phyloP scores from a whole-genome alignment of 1,284 basidiomycete species.

The Anthracocystis setariae region DNA sequence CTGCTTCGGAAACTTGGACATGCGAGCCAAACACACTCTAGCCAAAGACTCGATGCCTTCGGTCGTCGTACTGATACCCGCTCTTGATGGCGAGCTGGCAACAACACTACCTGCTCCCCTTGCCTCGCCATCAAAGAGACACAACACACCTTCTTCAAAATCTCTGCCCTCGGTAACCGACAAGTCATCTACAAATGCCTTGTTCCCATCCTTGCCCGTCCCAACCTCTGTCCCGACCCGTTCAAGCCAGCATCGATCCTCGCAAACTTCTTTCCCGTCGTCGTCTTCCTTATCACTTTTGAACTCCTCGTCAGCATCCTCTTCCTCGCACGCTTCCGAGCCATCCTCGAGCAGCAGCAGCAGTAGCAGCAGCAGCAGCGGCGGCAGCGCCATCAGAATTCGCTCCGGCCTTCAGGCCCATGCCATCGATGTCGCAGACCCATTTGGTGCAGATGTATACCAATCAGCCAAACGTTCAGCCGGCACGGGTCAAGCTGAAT shows the following conservation, averaged over 20 bases:
- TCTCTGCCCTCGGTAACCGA: neutral
- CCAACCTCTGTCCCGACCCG: too few relatives aligned
- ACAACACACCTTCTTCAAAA: neutral
- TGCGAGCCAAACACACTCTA: slow-evolving; percentile 5
- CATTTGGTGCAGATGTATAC: slow-evolving; percentile 24
- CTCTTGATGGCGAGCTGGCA: neutral
- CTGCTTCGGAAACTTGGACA: slow-evolving; percentile 10
- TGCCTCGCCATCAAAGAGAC: slow-evolving; percentile 8
- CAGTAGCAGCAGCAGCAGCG: slow-evolving; percentile 5
- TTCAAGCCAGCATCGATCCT: neutral
- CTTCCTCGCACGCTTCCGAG: slow-evolving; percentile 6
- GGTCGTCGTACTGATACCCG: slow-evolving; percentile 25
- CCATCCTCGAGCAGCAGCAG: neutral
- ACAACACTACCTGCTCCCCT: neutral
- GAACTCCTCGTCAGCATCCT: slow-evolving; percentile 1
- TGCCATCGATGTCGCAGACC: slow-evolving; percentile 15
- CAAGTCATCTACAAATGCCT: neutral
- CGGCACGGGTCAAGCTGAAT: slow-evolving; percentile 4
- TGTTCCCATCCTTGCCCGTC: neutral
- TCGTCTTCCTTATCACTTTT: slow-evolving; percentile 5
- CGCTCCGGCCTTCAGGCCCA: slow-evolving; percentile 9
- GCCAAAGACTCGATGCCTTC: slow-evolving; percentile 19
- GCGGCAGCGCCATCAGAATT: slow-evolving; percentile 1
- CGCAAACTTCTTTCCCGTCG: neutral
- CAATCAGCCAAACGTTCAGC: slow-evolving; percentile 9